phyloP scores from a whole-genome alignment of 192 early-diverging fungal genomes.

The Gamsiella multidivaricata region DNA sequence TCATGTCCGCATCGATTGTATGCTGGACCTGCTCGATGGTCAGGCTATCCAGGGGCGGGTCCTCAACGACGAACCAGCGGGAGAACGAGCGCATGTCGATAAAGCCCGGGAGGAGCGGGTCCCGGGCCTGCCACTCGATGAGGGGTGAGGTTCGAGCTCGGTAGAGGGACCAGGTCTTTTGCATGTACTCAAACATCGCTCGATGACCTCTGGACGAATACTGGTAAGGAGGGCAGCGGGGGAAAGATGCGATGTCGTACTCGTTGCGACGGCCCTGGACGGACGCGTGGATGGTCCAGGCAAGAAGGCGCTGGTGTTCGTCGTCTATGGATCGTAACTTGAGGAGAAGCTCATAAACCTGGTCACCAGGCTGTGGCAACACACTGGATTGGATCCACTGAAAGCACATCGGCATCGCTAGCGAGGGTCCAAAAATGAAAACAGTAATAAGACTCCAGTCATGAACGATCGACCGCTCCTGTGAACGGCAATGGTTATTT shows the following conservation, averaged over 20 bases:
- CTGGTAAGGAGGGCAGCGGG: neutral
- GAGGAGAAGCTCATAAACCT: slow-evolving; percentile 10
- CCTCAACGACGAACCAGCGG: neutral
- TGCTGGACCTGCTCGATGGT: neutral
- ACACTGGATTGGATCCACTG: neutral
- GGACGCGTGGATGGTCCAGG: slow-evolving; percentile 1
- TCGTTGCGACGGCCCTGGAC: neutral
- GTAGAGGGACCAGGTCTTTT: slow-evolving; percentile 5
- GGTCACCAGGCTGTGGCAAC: neutral
- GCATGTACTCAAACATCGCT: slow-evolving; percentile 7
- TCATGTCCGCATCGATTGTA: neutral
- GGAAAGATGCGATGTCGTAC: neutral
- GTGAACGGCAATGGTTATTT: neutral
- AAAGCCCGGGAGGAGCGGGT: neutral
- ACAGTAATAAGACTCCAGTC: neutral
- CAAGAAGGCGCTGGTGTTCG: slow-evolving; percentile 1
- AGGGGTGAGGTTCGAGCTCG: slow-evolving; percentile 9
- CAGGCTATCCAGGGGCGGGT: neutral
- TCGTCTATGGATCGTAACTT: slow-evolving; percentile 8
- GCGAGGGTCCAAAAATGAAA: neutral
- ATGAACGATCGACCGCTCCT: neutral
- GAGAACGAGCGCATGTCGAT: neutral
- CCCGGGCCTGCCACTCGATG: slow-evolving; percentile 1
- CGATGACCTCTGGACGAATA: neutral
- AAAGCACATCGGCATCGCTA: slow-evolving; percentile 12